phyloP scores from a whole-genome alignment of 306 rosid genomes.

The Bauhinia variegata region DNA sequence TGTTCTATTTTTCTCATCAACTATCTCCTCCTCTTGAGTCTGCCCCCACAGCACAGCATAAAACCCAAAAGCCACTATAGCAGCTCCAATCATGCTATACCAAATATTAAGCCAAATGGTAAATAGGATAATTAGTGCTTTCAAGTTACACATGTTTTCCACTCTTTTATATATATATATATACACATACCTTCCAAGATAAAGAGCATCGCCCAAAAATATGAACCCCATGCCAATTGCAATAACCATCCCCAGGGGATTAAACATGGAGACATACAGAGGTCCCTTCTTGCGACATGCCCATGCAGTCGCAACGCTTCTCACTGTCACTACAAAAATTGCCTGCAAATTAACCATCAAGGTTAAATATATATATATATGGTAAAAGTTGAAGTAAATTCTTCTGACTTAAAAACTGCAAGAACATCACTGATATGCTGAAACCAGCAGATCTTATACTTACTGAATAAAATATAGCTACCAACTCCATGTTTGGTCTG shows the following conservation, averaged over 20 bases:
- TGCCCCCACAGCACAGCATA: slow-evolving; percentile 34
- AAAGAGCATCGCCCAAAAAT: slow-evolving; percentile 25
- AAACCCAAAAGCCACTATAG: slow-evolving; percentile 24
- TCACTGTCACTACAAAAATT: background rate
- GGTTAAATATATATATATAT: no score
- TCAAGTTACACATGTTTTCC: background rate
- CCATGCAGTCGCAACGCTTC: slow-evolving; percentile 10
- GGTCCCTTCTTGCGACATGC: slow-evolving; percentile 31
- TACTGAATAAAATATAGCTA: slow-evolving; percentile 25
- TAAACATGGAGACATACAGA: slow-evolving; percentile 27
- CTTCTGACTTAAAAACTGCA: no score
- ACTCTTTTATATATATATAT: background rate
- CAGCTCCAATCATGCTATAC: slow-evolving; percentile 22
- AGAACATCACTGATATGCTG: no score
- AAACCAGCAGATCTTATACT: background rate
- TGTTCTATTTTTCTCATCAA: background rate
- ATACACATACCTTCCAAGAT: slow-evolving; percentile 17
- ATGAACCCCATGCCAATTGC: slow-evolving; percentile 23
- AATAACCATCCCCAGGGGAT: slow-evolving; percentile 26
- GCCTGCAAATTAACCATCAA: slow-evolving; percentile 9
- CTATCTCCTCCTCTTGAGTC: slow-evolving; percentile 2
- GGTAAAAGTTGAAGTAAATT: no score
- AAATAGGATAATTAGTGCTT: background rate
- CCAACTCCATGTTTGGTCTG: background rate
- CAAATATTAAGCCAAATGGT: no score